phyloP scores from a whole-genome alignment of 148 eudicot species.

The Chenopodium quinoa region DNA sequence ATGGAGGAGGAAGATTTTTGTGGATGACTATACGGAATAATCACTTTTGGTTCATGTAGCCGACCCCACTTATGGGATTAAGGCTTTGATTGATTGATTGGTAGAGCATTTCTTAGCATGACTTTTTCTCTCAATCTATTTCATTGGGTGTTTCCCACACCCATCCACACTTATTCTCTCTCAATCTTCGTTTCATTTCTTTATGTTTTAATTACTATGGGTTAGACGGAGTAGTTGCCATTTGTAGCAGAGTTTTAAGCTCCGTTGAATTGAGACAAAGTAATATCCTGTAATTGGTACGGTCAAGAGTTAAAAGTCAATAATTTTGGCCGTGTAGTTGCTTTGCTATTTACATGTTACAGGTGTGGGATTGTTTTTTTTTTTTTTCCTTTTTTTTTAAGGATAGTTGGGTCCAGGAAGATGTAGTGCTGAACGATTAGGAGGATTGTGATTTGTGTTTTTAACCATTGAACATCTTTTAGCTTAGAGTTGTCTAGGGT shows the following conservation, averaged over 20 bases:
- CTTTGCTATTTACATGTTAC: not conserved
- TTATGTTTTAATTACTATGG: too few relatives aligned
- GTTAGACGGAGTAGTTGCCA: not conserved
- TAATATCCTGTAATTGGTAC: not conserved
- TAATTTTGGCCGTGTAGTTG: not conserved
- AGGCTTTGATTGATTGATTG: too few relatives aligned
- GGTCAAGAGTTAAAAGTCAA: not conserved
- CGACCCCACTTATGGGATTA: too few relatives aligned
- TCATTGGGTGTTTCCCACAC: not conserved
- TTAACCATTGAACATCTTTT: not conserved
- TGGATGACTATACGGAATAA: too few relatives aligned
- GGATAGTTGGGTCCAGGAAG: not conserved
- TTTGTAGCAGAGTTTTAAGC: not conserved
- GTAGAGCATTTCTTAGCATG: too few relatives aligned
- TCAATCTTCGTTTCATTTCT: not conserved
- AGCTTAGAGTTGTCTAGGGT: not conserved
- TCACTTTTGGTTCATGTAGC: too few relatives aligned
- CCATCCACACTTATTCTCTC: not conserved
- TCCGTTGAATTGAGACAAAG: not conserved
- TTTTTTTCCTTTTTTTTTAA: not conserved
- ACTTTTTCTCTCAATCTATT: not conserved
- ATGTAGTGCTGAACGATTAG: not conserved
- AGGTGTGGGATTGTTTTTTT: too few relatives aligned
- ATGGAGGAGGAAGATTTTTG: too few relatives aligned
- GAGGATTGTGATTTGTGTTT: not conserved